Evolutionary conservation across 2,329 filamentous ascomycete species (phyloP).

Genomic region (Pyricularia sp.): DNA sequence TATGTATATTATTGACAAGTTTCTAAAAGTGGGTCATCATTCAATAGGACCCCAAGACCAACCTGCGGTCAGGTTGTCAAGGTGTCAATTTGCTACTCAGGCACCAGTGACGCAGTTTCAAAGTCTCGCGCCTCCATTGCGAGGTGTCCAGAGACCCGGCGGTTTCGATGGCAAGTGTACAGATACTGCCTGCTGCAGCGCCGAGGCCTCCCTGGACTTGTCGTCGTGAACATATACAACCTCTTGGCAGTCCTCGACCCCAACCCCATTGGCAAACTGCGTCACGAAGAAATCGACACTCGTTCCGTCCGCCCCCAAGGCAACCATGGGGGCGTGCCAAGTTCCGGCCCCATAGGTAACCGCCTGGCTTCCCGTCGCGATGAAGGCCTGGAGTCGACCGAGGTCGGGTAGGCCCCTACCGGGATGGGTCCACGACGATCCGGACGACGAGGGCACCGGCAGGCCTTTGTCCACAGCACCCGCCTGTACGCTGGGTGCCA

Average conservation of each 20-base stretch:
- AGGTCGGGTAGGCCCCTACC: slow-evolving; percentile 66
- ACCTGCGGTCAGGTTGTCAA: neutral
- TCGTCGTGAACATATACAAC: slow-evolving; percentile 26
- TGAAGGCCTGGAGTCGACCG: slow-evolving; percentile 60
- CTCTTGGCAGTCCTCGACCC: slow-evolving; percentile 81
- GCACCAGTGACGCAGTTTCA: neutral
- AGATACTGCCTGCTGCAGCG: neutral
- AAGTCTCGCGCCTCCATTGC: neutral
- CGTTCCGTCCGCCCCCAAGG: slow-evolving; percentile 49
- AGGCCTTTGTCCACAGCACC: slow-evolving; percentile 24
- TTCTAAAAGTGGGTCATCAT: neutral
- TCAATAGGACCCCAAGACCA: neutral
- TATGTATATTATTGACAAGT: neutral
- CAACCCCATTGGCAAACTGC: slow-evolving; percentile 80
- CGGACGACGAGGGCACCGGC: slow-evolving; percentile 24
- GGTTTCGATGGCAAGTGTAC: neutral
- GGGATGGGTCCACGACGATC: slow-evolving; percentile 23
- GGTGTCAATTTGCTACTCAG: neutral
- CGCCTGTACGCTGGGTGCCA: slow-evolving; percentile 59
- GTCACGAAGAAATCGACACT: slow-evolving; percentile 80
- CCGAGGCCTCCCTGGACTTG: neutral
- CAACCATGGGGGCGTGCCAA: slow-evolving; percentile 96
- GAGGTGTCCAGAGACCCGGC: neutral
- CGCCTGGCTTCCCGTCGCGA: slow-evolving; percentile 68
- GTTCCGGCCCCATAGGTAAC: slow-evolving; percentile 89